Evolutionary conservation across 1,139 yeast species (phyloP), one percentile per base, ranked within the genome.

Genomic region (Pichia sp.): DNA sequence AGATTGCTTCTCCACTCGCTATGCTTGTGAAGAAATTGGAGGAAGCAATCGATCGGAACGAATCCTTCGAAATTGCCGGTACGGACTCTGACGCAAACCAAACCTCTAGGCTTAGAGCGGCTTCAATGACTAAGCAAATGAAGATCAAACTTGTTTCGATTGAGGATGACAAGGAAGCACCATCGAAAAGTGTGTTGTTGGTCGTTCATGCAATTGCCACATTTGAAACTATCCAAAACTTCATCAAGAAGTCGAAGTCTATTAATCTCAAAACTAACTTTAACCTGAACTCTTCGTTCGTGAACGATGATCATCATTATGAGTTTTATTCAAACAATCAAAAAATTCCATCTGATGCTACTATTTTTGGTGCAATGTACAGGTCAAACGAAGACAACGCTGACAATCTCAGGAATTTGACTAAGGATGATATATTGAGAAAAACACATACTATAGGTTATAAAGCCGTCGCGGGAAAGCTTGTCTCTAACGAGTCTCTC

Each of bases 191-290:
- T 25, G 53, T 79, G 51, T 60, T 75, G 23, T 61, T 87, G 15
- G 71, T 88, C 14, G 83, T 84, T n/a, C 96, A 87, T 55, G 94
- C 94, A 0, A 79, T 87, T 49, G 94, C 96, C 0, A 82, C 96
- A 0, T 80, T 86, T 53, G 73, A 71, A 41, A 74, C 88, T 1
- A 67, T 88, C 27, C 79, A 75, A 35, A 71, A 76, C 2, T 86
- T 84, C 50, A 59, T 80, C 43, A 72, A 60, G 31, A 62, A 60
- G 34, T 38, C 44, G 1, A 34, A 37, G 19, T 27, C 39, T 11
- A 22, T 37, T 5, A 35, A 30, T 27, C 13, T 40, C 5, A 26
- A 23, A 22, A 27, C 16, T 6, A 23, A 21, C 13, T 20, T 22
- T 2, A 40, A 38, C 13, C 12, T 40, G 9, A 55, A 72, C 32